Base-by-base conservation (phyloP, 257 asterid genomes). In the Nicotiana benthamiana region DNA sequence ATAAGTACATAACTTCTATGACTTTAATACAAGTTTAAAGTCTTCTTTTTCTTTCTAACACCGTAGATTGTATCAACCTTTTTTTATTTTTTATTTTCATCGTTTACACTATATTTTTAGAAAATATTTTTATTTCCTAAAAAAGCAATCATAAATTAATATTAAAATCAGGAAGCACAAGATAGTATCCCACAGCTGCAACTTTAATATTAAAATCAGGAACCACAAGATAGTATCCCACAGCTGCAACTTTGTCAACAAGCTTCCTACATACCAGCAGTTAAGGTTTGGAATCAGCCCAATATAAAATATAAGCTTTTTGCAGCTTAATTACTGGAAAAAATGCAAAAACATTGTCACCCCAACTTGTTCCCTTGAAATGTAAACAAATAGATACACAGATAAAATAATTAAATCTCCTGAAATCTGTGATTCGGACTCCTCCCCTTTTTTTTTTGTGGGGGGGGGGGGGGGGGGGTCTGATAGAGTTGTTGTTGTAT, bases 181-280 rank as follows among this genome's bases (percentile, higher is more conserved):
- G n/a, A n/a, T n/a, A n/a, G n/a, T n/a, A n/a, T n/a, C n/a, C n/a
- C n/a, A n/a, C n/a, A n/a, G n/a, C n/a, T n/a, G n/a, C n/a, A n/a
- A n/a, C n/a, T n/a, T n/a, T n/a, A n/a, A n/a, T n/a, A n/a, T n/a
- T n/a, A 88, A 92, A 88, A 86, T 89, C 97, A 57, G 97, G 97
- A 82, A 86, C 94, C 78, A 90, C 93, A 51, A 84, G 93, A 28
- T 83, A 86, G 86, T 75, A 92, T 20, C 94, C 97, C 77, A 85
- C 87, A 61, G 91, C 86, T 56, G 91, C 94, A 80, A 90, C 86
- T 85, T 92, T 92, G 85, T 90, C 97, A 17, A 94, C 92, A 68
- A 92, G 81, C 81, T 86, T 90, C 92, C 97, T 92, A 34, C 85
- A 86, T n/a, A 20, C 22, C n/a, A 32, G 34, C 34, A 70, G 77